Conservation (phyloP, 768 basidiomycete genomes). For the Pilatotrama ljubarskyi region DNA sequence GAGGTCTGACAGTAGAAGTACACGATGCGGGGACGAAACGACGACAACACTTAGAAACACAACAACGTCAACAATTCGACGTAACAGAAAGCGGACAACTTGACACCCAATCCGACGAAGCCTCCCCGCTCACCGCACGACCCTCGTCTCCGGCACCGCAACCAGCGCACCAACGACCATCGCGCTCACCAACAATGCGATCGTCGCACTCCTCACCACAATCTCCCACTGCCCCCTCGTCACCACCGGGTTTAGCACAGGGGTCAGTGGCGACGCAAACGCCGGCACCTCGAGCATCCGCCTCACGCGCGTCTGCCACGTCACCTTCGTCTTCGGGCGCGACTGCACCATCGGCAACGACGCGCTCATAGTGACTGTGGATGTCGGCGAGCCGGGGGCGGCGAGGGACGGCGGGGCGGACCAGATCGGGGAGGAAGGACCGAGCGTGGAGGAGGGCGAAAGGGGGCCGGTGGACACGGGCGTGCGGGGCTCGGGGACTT, state of each 20-base stretch:
- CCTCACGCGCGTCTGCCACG: conserved; percentile 41
- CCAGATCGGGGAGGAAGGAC: conserved; percentile 3
- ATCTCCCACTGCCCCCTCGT: conserved; percentile 87
- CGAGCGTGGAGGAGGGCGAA: conserved; percentile 14
- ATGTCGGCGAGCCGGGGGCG: conserved; percentile 5
- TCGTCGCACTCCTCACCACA: conserved; percentile 56
- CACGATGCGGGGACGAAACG: no score
- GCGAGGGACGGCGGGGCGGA: neutral
- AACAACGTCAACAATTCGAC: no score
- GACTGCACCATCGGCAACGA: neutral
- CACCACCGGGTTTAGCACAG: conserved; percentile 66
- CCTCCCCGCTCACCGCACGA: neutral
- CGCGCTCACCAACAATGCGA: conserved; percentile 45
- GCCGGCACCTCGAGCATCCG: conserved; percentile 61
- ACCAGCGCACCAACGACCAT: conserved; percentile 34
- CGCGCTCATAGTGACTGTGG: neutral
- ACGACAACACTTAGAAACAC: no score
- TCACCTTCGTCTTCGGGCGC: neutral
- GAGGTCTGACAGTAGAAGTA: no score
- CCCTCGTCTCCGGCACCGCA: conserved; percentile 34
- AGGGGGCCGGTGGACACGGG: conserved; percentile 8
- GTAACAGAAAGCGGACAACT: no score
- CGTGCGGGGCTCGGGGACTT: conserved; percentile 2
- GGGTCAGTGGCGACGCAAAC: conserved; percentile 69
- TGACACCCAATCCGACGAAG: no score